Evolutionary conservation across 345 rosid genomes (phyloP).

Genomic region (Bruguiera gymnorhiza): DNA sequence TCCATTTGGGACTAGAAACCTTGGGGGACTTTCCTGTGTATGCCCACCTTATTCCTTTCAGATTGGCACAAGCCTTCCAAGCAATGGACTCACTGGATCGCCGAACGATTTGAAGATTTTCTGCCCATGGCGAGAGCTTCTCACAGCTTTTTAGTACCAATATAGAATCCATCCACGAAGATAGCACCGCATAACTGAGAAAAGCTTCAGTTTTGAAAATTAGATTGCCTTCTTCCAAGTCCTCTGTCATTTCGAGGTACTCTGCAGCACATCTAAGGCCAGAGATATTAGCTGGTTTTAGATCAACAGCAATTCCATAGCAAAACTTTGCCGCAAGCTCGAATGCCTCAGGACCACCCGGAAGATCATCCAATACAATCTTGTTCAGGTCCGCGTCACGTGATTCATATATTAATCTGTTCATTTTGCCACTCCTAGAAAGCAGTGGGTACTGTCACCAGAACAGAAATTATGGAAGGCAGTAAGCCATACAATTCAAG

Average conservation of each 20-base stretch:
- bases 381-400: slow-evolving; percentile 54
- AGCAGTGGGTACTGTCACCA: slow-evolving; percentile 76
- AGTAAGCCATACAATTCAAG: slow-evolving; percentile 9
- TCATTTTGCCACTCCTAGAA: slow-evolving; percentile 90
- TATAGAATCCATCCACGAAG: slow-evolving; percentile 97
- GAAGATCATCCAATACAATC: slow-evolving; percentile 65
- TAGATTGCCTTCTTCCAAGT: slow-evolving; percentile 93
- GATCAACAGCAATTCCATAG: slow-evolving; percentile 88
- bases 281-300: slow-evolving; percentile 85
- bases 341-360: slow-evolving; percentile 85
- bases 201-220: slow-evolving; percentile 98
- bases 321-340: slow-evolving; percentile 96
- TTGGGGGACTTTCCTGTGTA: slow-evolving; percentile 69
- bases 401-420: slow-evolving; percentile 77
- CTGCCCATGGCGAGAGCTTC: slow-evolving; percentile 94
- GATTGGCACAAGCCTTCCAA: slow-evolving; percentile 98
- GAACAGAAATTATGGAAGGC: slow-evolving; percentile 7
- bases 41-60: slow-evolving; percentile 91
- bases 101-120: slow-evolving; percentile 90
- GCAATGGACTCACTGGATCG: slow-evolving; percentile 97
- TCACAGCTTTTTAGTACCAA: slow-evolving; percentile 87
- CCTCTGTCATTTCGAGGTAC: slow-evolving; percentile 99
- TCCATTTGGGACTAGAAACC: slow-evolving; percentile 83
- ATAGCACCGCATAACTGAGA: slow-evolving; percentile 88
- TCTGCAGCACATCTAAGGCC: slow-evolving; percentile 90